These are phyloP conservation scores for Marasmius oreades DNA, from an alignment of 1,284 basidiomycete genomes.

Conservation along the genomic window DNA sequence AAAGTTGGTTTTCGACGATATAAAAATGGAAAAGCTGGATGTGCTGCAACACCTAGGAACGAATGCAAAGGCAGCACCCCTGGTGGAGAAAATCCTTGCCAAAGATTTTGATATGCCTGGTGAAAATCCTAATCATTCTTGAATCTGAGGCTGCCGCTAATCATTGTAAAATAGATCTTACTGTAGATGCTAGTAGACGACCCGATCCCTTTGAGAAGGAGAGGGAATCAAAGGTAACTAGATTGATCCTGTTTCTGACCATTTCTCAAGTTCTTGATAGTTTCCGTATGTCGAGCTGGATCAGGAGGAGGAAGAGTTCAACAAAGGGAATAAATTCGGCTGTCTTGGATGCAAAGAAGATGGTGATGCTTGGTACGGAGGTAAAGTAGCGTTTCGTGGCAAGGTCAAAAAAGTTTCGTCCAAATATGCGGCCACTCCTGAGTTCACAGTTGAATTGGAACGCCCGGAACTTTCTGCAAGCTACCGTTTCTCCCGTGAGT, in stretches of 20 bases:
- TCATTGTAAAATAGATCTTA: neutral
- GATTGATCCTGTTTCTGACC: constrained; percentile 1
- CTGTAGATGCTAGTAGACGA: neutral
- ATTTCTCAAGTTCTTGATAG: constrained; percentile 22
- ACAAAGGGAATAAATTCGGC: constrained; percentile 20
- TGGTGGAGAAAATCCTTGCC: constrained; percentile 20
- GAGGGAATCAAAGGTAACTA: constrained; percentile 29
- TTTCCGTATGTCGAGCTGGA: constrained; percentile 45
- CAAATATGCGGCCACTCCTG: constrained; percentile 6
- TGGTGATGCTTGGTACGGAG: constrained; percentile 38
- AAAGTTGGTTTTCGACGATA: constrained; percentile 21
- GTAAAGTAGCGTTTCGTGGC: constrained; percentile 39
- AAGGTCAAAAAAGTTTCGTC: constrained; percentile 20
- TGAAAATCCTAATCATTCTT: neutral
- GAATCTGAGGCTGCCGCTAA: neutral
- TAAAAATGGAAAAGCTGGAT: constrained; percentile 23
- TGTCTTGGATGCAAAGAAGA: constrained; percentile 32
- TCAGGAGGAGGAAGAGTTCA: constrained; percentile 33
- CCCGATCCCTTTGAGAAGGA: constrained; percentile 33
- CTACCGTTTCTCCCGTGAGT: constrained; percentile 33
- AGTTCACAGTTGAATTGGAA: constrained; percentile 34
- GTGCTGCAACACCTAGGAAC: constrained; percentile 22
- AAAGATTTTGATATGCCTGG: too few species aligned
- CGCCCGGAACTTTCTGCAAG: constrained; percentile 39
- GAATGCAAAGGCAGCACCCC: constrained; percentile 26